Base-by-base conservation (phyloP, 2,329 filamentous ascomycete genomes). In the Fusarium redolens region DNA sequence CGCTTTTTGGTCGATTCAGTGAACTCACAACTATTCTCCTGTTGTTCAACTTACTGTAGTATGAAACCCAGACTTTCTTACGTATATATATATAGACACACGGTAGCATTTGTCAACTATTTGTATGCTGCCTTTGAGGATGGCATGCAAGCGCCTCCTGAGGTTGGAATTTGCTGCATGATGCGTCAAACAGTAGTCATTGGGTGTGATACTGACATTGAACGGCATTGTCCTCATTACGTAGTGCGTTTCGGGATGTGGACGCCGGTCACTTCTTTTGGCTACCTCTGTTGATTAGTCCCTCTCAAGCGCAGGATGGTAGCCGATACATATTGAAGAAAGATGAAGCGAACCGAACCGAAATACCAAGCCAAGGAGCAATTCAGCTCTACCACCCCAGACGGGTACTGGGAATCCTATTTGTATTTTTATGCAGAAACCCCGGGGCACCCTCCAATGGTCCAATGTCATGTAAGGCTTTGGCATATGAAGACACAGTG, bases 271-370 rank as follows among this genome's bases (percentile, higher is more conserved):
- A 30, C 13, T n/a, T 58, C 31, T 48, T 33, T 54, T 14, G 20
- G 18, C 10, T 22, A 20, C 15, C 4, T 2, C 25, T 22, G 22
- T 11, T 17, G 12, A n/a, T 30, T 8, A 25, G 20, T 25, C 40
- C 7, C 28, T 43, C 41, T 43, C 37, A 40, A 44, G 12, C 8
- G 40, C 9, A n/a, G 8, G n/a, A 25, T 45, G n/a, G 9, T 33
- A 44, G 7, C 14, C 13, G 25, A 22, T 12, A 37, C 15, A 18
- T 35, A 17, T 12, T 25, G 3, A 31, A 33, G 37, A 8, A 35
- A n/a, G 31, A 31, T 22, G 38, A 64, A 51, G 8, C 35, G 33
- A 69, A 37, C 22, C 37, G 58, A 69, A 63, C 40, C 65, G 66
- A 63, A 50, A 13, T n/a, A 22, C 33, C 50, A 48, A 47, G 20